Evolutionary conservation across 768 basidiomycete species (phyloP).

Genomic region (Candolleomyces eurysporus): DNA sequence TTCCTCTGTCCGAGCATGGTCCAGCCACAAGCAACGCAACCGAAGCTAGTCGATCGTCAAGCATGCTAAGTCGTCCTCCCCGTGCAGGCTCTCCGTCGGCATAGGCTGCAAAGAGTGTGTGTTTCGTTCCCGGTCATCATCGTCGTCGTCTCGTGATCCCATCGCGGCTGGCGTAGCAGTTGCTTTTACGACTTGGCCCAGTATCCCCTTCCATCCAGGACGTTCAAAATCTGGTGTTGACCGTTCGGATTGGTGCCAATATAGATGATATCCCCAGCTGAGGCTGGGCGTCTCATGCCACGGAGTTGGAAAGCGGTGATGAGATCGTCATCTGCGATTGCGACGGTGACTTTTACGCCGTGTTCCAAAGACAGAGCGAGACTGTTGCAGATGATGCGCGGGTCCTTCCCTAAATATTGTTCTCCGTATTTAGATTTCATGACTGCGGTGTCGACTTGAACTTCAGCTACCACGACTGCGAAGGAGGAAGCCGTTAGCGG

Average conservation of each 20-base stretch:
- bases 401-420: conserved; percentile 25
- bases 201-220: not conserved
- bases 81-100: no score
- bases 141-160: no score
- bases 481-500: not conserved
- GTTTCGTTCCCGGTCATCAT: no score
- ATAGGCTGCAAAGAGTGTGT: no score
- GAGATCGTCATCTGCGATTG: conserved; percentile 13
- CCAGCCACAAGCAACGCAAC: no score
- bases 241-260: not conserved
- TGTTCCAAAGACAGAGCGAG: conserved; percentile 41
- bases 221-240: conserved; percentile 1
- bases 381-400: conserved; percentile 34
- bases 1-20: no score
- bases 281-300: not conserved
- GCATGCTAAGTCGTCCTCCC: no score
- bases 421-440: conserved; percentile 32
- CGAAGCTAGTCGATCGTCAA: no score
- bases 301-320: not conserved
- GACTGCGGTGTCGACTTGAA: conserved; percentile 33
- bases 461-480: conserved; percentile 31
- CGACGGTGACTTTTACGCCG: conserved; percentile 33
- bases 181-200: not conserved
- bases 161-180: no score
- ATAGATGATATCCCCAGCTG: conserved; percentile 2